phyloP scores from a whole-genome alignment of 345 rosid genomes.

The Eucalyptus fibrosa region DNA sequence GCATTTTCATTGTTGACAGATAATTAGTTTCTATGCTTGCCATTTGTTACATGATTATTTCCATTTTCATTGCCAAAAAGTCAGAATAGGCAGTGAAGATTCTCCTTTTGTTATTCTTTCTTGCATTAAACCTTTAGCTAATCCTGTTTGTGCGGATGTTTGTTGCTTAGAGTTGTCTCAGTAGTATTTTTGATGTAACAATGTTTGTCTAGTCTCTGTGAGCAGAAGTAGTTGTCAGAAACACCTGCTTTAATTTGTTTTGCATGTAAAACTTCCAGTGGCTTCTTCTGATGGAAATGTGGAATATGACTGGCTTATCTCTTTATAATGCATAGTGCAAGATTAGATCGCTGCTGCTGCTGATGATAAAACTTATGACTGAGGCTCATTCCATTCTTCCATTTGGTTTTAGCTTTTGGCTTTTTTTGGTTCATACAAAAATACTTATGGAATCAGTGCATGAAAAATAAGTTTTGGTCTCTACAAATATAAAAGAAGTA shows the following conservation, averaged over 20 bases:
- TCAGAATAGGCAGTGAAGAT: not conserved
- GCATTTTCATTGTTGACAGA: not conserved
- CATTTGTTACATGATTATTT: not conserved
- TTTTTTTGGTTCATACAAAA: not conserved
- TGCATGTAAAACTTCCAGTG: not conserved
- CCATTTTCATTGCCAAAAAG: not conserved
- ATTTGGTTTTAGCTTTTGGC: not conserved
- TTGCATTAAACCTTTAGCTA: not conserved
- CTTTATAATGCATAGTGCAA: not conserved
- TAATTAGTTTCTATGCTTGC: not conserved
- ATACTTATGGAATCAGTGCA: not conserved
- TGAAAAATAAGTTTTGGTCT: not conserved
- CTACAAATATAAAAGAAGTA: not conserved
- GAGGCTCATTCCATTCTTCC: not conserved
- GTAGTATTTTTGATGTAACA: not conserved
- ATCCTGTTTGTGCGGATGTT: not conserved
- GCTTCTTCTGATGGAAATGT: not conserved
- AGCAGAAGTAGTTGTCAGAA: not conserved
- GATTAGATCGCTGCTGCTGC: not conserved
- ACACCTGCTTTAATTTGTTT: not conserved
- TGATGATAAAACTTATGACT: not conserved
- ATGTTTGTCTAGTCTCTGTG: not conserved
- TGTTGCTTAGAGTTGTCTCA: not conserved
- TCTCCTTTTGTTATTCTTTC: too few relatives aligned
- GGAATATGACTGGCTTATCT: not conserved